Conservation (phyloP, 768 basidiomycete genomes). For the Ramaria sp. region DNA sequence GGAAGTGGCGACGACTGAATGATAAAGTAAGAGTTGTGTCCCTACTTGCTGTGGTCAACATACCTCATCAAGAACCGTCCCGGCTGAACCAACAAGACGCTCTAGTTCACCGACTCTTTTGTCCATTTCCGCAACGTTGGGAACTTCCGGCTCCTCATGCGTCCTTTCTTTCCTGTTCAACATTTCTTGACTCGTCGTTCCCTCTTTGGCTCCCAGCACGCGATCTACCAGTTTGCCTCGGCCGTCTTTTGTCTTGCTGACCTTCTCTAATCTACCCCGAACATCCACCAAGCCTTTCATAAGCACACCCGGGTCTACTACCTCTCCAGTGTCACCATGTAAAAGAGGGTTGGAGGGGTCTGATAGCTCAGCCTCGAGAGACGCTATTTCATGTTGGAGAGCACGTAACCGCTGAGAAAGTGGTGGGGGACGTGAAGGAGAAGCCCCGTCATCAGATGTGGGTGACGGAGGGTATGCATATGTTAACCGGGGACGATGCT, state of each 20-base stretch:
- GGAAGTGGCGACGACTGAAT: conserved; percentile 59
- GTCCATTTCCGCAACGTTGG: conserved; percentile 65
- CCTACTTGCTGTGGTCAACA: conserved; percentile 12
- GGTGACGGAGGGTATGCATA: conserved; percentile 53
- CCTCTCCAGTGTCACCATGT: conserved; percentile 39
- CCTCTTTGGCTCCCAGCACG: conserved; percentile 22
- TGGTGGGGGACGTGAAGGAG: conserved; percentile 25
- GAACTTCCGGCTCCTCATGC: conserved; percentile 26
- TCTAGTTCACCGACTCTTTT: conserved; percentile 77
- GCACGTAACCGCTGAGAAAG: conserved; percentile 49
- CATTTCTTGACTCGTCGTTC: conserved; percentile 11
- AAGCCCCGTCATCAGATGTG: conserved; percentile 17
- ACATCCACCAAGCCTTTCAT: conserved; percentile 72
- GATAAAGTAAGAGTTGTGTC: background rate
- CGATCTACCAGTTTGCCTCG: conserved; percentile 49
- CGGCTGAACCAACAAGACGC: conserved; percentile 71
- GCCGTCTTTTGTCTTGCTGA: conserved; percentile 54
- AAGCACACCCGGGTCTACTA: conserved; percentile 62
- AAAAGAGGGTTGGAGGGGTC: conserved; percentile 68
- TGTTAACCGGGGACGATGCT: conserved; percentile 36
- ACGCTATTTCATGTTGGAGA: conserved; percentile 66
- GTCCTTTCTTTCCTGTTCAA: conserved; percentile 12
- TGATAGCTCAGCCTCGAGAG: conserved; percentile 74
- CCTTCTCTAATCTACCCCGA: conserved; percentile 53
- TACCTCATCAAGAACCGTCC: conserved; percentile 74